phyloP scores from a whole-genome alignment of 192 early-diverging fungal genomes.

The Phycomyces nitens region DNA sequence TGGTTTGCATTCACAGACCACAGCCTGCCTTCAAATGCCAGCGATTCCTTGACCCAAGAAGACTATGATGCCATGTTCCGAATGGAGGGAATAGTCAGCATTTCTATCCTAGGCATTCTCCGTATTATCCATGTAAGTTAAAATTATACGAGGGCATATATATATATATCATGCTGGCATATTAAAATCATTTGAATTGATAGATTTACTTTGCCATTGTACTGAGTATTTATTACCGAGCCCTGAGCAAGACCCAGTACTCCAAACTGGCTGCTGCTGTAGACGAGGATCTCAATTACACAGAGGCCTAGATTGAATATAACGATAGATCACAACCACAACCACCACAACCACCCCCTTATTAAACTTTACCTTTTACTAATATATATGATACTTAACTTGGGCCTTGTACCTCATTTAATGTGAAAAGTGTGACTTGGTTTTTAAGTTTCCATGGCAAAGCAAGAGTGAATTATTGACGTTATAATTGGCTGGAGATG shows the following conservation, averaged over 20 bases:
- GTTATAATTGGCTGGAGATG: no score
- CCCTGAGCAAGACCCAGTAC: background rate
- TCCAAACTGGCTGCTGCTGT: background rate
- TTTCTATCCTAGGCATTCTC: conserved; percentile 21
- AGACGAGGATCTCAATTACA: background rate
- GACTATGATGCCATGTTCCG: conserved; percentile 25
- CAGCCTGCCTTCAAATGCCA: conserved; percentile 17
- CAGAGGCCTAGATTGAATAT: no score
- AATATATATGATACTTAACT: no score
- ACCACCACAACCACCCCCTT: no score
- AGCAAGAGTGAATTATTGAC: no score
- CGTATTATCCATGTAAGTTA: conserved; percentile 28
- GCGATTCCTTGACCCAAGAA: conserved; percentile 11
- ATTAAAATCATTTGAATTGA: background rate
- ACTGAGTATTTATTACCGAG: conserved; percentile 19
- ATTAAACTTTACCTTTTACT: no score
- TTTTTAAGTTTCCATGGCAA: no score
- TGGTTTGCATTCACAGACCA: conserved; percentile 40
- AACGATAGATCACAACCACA: no score
- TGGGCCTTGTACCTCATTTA: no score
- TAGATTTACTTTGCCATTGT: conserved; percentile 30
- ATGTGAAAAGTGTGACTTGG: no score
- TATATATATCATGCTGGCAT: background rate
- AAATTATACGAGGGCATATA: no score
- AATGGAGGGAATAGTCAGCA: conserved; percentile 33